These are phyloP conservation scores for Isatis lusitanica DNA, from an alignment of 441 rosid species.

Conservation along the genomic window DNA sequence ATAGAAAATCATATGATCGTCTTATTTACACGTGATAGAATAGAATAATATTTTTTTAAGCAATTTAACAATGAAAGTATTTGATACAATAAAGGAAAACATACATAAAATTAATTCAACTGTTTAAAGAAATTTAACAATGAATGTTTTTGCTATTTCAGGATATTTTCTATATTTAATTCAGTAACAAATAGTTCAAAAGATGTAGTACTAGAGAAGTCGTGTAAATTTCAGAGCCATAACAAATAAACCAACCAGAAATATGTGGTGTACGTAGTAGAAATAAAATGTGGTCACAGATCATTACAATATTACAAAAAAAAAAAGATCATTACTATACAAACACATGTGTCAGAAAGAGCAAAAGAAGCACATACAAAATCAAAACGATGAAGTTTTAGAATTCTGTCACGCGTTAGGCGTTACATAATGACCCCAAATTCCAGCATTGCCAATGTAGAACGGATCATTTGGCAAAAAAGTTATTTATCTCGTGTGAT, in stretches of 20 bases:
- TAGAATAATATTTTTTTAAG: no score
- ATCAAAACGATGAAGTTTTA: neutral
- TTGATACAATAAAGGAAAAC: neutral
- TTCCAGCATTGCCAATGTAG: neutral
- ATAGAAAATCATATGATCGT: neutral
- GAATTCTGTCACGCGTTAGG: neutral
- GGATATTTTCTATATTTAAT: no score
- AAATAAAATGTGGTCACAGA: neutral
- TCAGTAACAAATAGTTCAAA: no score
- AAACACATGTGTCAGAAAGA: neutral
- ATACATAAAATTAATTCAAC: neutral
- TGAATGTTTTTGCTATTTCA: no score
- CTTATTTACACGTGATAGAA: neutral
- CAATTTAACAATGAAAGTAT: no score
- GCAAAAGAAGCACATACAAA: neutral
- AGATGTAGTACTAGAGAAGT: neutral
- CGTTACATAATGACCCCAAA: neutral
- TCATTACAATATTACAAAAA: neutral
- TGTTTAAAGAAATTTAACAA: no score
- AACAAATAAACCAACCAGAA: neutral
- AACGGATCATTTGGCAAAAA: neutral
- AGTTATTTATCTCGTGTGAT: slow-evolving; percentile 10
- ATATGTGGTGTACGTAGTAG: neutral
- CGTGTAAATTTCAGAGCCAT: neutral
- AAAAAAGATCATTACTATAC: neutral